A percentile compares a stretch with the other conserved stretches of the same genome.
phyloP scores from a whole-genome alignment of 768 basidiomycete species.

The Leccinum broughii region DNA sequence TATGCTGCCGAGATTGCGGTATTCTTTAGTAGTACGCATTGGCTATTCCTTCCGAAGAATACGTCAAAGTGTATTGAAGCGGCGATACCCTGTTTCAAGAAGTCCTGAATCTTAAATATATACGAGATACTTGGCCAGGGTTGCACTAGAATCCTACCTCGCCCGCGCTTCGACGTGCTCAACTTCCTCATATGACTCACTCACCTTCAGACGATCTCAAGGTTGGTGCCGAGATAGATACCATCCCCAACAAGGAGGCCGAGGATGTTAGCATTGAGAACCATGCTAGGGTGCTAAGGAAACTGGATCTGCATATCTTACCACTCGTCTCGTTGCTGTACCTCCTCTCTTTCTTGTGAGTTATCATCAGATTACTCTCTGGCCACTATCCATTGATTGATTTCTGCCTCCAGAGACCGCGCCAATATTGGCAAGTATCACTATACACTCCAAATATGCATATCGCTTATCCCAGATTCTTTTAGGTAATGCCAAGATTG shows the following conservation, averaged over 20 bases:
- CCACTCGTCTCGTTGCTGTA: not conserved
- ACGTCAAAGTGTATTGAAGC: not conserved
- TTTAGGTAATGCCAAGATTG: conserved; percentile 43
- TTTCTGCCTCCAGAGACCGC: conserved; percentile 37
- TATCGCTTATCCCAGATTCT: conserved; percentile 6
- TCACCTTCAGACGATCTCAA: not conserved
- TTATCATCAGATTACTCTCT: not conserved
- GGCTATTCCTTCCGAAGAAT: not conserved
- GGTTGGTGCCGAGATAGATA: conserved; percentile 4
- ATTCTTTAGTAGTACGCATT: not conserved
- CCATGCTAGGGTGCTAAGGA: not conserved
- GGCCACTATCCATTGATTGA: not conserved
- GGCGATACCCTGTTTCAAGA: conserved; percentile 2
- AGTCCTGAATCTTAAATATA: not conserved
- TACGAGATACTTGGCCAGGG: not conserved
- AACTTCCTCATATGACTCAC: conserved; percentile 2
- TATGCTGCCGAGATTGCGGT: not conserved
- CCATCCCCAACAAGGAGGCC: conserved; percentile 14
- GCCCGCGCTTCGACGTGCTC: not conserved
- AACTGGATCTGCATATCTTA: not conserved
- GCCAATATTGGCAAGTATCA: conserved; percentile 41
- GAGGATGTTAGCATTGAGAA: not conserved
- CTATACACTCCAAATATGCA: not conserved
- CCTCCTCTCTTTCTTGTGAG: conserved; percentile 1
- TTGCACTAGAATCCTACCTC: not conserved